phyloP scores from a whole-genome alignment of 257 asterid species.

The Nicotiana noctiflora region DNA sequence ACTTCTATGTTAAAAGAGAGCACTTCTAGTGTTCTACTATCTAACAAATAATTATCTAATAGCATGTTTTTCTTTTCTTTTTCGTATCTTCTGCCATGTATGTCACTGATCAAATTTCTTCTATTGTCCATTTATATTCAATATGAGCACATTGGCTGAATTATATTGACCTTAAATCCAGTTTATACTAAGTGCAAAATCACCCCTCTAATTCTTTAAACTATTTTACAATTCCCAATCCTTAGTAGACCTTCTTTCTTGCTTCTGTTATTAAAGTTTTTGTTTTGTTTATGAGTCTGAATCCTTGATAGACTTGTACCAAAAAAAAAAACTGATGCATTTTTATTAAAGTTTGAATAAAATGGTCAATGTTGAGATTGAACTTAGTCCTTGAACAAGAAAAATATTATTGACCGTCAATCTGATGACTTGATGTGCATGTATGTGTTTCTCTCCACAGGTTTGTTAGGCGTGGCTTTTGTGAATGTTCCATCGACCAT shows the following conservation, averaged over 20 bases:
- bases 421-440: background rate
- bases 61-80: background rate
- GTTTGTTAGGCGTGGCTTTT: conserved; percentile 95
- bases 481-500: conserved; percentile 58
- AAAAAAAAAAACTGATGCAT: background rate
- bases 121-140: background rate
- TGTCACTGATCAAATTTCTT: background rate
- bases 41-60: background rate
- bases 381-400: background rate
- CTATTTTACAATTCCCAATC: background rate
- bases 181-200: background rate
- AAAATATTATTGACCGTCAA: background rate
- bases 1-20: background rate
- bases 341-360: background rate
- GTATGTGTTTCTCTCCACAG: conserved; percentile 25
- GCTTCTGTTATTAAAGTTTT: too few species aligned
- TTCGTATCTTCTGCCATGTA: background rate
- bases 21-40: background rate
- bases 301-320: background rate
- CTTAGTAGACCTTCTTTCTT: background rate
- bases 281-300: background rate
- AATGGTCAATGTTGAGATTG: background rate
- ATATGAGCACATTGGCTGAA: background rate
- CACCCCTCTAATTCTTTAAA: background rate
- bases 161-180: background rate